Evolutionary conservation across 495 filamentous ascomycete genomes (phyloP), one percentile per base, ranked within the genome.

Genomic region (Cetradonia linearis): DNA sequence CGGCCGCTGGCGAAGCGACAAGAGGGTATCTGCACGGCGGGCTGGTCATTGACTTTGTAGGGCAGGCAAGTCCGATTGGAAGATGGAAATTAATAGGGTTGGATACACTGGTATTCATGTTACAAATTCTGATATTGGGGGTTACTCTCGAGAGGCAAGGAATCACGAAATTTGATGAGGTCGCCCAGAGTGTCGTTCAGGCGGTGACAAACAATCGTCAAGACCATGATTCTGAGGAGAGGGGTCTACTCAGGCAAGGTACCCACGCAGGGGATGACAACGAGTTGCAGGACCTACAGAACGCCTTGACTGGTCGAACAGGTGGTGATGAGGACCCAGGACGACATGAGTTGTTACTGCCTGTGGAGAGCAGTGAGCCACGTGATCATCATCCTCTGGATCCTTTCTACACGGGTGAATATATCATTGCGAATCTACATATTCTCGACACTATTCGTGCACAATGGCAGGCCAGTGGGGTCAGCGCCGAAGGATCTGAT

Each of bases 1-100:
- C 86, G 2, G 74, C 81, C 31, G 88, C 86, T 23, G 82, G 84
- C 58, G 89, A 95, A 72, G 80, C 83, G 37, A 84, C 85, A 28
- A 78, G 89, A 53, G 88, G 86, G 8, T 93, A 94, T 68, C 76
- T 93, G 1, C 88, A 95, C 68, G 91, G 91, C 25, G 88, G 91
- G 9, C 69, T 95, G 36, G 78, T 93, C 46, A 84, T 95, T 61
- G 87, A 95, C 70, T 91, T 96, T 68, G 84, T 95, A 59, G 91
- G 91, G 10, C 88, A 94, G 74, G 81, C 82, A 67, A 84, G 83
- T 31, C 88, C 90, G 8, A 80, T 83, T 1, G 81, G 85, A 44
- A 83, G 81, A 62, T 69, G 85, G 13, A 75, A 81, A 42, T 77
- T 91, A 30, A 66, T 89, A 8, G 61, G 73, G 3, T 73, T 89